A percentile compares a stretch with the other conserved stretches of the same genome.
Conservation (phyloP, 495 filamentous ascomycete genomes). For the Hypoxylon lenormandii region DNA sequence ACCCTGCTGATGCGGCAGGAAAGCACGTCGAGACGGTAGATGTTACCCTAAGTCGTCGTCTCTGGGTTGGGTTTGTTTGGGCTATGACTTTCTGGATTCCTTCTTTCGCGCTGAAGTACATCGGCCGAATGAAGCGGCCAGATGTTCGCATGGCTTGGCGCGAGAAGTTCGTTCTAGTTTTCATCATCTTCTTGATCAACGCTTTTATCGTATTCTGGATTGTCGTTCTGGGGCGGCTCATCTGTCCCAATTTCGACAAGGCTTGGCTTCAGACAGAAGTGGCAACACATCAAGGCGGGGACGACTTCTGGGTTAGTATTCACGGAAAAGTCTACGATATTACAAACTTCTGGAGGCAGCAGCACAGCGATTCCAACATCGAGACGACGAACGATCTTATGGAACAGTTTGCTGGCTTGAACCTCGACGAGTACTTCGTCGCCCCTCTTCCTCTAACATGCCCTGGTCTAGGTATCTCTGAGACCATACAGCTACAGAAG, state of each 20-base stretch:
- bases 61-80: slow-evolving; percentile 88
- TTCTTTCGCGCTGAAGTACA: slow-evolving; percentile 78
- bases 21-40: slow-evolving; percentile 80
- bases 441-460: slow-evolving; percentile 83
- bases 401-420: slow-evolving; percentile 78
- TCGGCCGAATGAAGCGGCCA: slow-evolving; percentile 96
- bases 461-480: slow-evolving; percentile 69
- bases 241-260: slow-evolving; percentile 93
- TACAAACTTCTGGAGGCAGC: slow-evolving; percentile 80
- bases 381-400: slow-evolving; percentile 74
- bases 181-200: slow-evolving; percentile 86
- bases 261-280: slow-evolving; percentile 84
- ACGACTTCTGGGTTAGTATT: slow-evolving; percentile 89
- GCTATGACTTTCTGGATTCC: slow-evolving; percentile 93
- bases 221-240: slow-evolving; percentile 80
- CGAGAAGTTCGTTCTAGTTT: slow-evolving; percentile 87
- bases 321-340: slow-evolving; percentile 94
- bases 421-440: slow-evolving; percentile 84
- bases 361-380: slow-evolving; percentile 78
- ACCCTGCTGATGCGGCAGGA: slow-evolving; percentile 79
- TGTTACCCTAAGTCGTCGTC: slow-evolving; percentile 70
- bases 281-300: slow-evolving; percentile 71
- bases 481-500: slow-evolving; percentile 63
- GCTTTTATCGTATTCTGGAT: slow-evolving; percentile 91
- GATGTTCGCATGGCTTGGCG: slow-evolving; percentile 97